Evolutionary conservation across 2,329 filamentous ascomycete species (phyloP).

Genomic region (Paecilomyces sp.): DNA sequence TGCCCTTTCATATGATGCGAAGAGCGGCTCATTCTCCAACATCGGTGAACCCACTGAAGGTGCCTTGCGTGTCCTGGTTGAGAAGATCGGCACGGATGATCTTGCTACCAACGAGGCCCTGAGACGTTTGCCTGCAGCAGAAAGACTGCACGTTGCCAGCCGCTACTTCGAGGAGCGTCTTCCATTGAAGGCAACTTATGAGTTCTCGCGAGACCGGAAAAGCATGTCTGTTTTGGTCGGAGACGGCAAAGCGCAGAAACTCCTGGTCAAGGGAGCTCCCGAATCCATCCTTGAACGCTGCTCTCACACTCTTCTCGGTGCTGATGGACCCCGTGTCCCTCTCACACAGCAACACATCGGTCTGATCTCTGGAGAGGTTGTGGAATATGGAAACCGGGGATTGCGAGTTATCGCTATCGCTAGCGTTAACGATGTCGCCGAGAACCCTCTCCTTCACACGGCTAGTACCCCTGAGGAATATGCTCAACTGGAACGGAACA

Average conservation of each 20-base stretch:
- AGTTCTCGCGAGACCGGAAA: conserved; percentile 96
- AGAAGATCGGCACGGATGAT: conserved; percentile 86
- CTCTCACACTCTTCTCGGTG: conserved; percentile 70
- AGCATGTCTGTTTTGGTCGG: conserved; percentile 96
- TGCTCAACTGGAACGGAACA: conserved; percentile 77
- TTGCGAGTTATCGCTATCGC: conserved; percentile 93
- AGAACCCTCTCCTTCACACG: conserved; percentile 60
- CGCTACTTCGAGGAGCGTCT: conserved; percentile 72
- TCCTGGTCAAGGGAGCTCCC: conserved; percentile 93
- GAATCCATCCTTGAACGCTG: conserved; percentile 93
- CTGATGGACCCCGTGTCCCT: conserved; percentile 67
- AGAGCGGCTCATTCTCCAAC: conserved; percentile 66
- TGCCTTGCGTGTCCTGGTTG: conserved; percentile 78
- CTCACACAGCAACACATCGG: conserved; percentile 63
- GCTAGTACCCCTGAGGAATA: conserved; percentile 84
- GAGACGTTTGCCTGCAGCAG: conserved; percentile 40
- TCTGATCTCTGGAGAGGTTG: conserved; percentile 69
- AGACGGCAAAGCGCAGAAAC: conserved; percentile 61
- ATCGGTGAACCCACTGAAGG: conserved; percentile 95
- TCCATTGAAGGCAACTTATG: conserved; percentile 75
- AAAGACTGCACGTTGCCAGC: conserved; percentile 75
- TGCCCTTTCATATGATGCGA: conserved; percentile 71
- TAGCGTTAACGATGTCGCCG: conserved; percentile 66
- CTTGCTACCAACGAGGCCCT: conserved; percentile 49
- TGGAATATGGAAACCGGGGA: conserved; percentile 84